These are phyloP conservation scores for Russula sp. DNA, from an alignment of 768 basidiomycete genomes.

Conservation along the genomic window DNA sequence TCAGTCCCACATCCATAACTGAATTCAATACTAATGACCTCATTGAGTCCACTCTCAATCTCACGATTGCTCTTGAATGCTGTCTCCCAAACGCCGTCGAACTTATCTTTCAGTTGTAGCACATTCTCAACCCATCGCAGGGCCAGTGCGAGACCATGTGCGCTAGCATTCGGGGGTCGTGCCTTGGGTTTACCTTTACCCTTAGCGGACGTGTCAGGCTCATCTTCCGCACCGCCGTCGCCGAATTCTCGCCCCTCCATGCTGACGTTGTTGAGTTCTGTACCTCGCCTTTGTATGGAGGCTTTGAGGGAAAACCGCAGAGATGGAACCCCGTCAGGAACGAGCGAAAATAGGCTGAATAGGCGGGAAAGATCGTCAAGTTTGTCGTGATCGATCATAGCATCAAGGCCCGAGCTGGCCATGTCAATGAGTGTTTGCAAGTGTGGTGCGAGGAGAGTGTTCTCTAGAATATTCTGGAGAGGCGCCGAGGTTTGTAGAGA, in stretches of 20 bases:
- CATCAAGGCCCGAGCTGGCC: constrained; percentile 77
- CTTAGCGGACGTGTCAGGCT: constrained; percentile 31
- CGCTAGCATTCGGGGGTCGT: constrained; percentile 31
- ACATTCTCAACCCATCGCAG: constrained; percentile 92
- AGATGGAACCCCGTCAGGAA: constrained; percentile 55
- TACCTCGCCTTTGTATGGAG: constrained; percentile 67
- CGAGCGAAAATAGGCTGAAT: constrained; percentile 64
- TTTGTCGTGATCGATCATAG: constrained; percentile 79
- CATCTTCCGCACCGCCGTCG: constrained; percentile 30
- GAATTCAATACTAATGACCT: constrained; percentile 39
- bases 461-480: constrained; percentile 68
- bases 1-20: not conserved
- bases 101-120: constrained; percentile 85
- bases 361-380: constrained; percentile 69
- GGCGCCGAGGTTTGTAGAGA: constrained; percentile 62
- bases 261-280: constrained; percentile 62
- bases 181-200: constrained; percentile 48
- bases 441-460: constrained; percentile 71
- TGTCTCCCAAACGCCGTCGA: constrained; percentile 64
- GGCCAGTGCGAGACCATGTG: constrained; percentile 52
- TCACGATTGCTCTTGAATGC: constrained; percentile 70
- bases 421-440: constrained; percentile 67
- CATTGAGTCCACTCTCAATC: constrained; percentile 75
- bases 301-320: constrained; percentile 63
- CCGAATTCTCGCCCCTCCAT: constrained; percentile 31